These are phyloP conservation scores for Podaxis sp. DNA, from an alignment of 768 basidiomycete genomes.

Conservation along the genomic window DNA sequence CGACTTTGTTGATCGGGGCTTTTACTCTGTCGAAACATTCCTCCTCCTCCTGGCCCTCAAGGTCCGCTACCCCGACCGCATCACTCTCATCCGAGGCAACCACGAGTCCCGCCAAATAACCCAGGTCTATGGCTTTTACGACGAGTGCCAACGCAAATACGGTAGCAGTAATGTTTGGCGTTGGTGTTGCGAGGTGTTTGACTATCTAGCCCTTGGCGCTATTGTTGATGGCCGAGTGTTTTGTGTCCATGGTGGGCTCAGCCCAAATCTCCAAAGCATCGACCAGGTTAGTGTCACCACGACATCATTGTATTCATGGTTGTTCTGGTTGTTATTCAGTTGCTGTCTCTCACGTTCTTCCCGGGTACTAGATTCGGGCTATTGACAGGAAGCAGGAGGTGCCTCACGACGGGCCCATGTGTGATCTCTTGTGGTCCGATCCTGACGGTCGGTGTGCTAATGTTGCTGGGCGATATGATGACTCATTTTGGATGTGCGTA, in stretches of 20 bases:
- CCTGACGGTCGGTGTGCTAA: conserved; percentile 72
- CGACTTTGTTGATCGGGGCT: conserved; percentile 97
- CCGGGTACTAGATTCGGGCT: conserved; percentile 67
- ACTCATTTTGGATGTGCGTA: not conserved
- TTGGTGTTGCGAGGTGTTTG: conserved; percentile 98
- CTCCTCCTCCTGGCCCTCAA: conserved; percentile 93
- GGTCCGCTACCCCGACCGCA: conserved; percentile 95
- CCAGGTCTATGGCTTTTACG: conserved; percentile 92
- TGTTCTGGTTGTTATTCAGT: conserved; percentile 7
- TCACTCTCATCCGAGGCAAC: conserved; percentile 96
- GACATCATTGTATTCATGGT: not conserved
- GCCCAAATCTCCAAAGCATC: conserved; percentile 80
- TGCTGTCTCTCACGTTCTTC: conserved; percentile 11
- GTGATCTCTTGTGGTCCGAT: conserved; percentile 98
- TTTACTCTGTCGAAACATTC: conserved; percentile 96
- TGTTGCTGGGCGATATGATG: too few species aligned
- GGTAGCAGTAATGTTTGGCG: conserved; percentile 94
- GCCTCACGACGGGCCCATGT: conserved; percentile 98
- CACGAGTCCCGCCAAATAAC: conserved; percentile 98
- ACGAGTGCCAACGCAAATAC: conserved; percentile 96
- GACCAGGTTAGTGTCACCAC: conserved; percentile 68
- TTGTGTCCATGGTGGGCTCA: conserved; percentile 95
- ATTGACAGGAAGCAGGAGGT: conserved; percentile 98
- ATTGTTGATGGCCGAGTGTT: conserved; percentile 97
- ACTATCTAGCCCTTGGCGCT: conserved; percentile 91